A percentile compares a stretch with the other conserved stretches of the same genome.
phyloP scores from a whole-genome alignment of 2,329 filamentous ascomycete species.

The Sphaerostilbella broomeana region DNA sequence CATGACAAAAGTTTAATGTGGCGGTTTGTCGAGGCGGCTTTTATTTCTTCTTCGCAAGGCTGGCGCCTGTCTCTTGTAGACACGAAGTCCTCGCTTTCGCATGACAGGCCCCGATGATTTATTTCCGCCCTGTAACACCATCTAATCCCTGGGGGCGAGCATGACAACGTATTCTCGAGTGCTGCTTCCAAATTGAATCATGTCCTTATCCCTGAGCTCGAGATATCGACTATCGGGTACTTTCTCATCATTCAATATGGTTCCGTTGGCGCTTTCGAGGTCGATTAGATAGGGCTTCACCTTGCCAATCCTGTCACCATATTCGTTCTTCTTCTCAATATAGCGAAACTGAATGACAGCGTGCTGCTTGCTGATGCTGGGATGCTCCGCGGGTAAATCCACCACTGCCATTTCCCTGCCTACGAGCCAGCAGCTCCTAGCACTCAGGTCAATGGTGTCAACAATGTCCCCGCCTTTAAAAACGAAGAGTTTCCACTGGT shows the following conservation, averaged over 20 bases:
- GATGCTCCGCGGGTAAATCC: slow-evolving; percentile 80
- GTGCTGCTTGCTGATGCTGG: slow-evolving; percentile 91
- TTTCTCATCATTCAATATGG: slow-evolving; percentile 67
- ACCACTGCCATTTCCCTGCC: slow-evolving; percentile 75
- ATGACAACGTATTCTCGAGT: slow-evolving; percentile 94
- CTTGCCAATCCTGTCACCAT: slow-evolving; percentile 71
- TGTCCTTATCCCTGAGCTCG: slow-evolving; percentile 81
- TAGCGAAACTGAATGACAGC: slow-evolving; percentile 91
- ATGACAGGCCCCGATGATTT: background rate
- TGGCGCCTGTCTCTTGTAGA: no score
- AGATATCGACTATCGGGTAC: slow-evolving; percentile 73
- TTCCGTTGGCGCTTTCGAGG: slow-evolving; percentile 89
- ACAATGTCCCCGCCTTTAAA: slow-evolving; percentile 80
- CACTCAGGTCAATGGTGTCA: slow-evolving; percentile 70
- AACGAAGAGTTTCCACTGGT: slow-evolving; percentile 84
- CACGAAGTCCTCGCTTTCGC: no score
- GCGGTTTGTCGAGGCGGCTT: no score
- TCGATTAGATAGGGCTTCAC: slow-evolving; percentile 89
- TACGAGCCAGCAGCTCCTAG: slow-evolving; percentile 83
- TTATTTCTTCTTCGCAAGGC: no score
- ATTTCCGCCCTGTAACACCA: background rate
- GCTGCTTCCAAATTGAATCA: slow-evolving; percentile 81
- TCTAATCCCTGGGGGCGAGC: slow-evolving; percentile 52
- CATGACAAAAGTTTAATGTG: no score
- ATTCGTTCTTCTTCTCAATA: slow-evolving; percentile 77